Evolutionary conservation across 306 rosid species (phyloP).

Genomic region (Castanea sativa): DNA sequence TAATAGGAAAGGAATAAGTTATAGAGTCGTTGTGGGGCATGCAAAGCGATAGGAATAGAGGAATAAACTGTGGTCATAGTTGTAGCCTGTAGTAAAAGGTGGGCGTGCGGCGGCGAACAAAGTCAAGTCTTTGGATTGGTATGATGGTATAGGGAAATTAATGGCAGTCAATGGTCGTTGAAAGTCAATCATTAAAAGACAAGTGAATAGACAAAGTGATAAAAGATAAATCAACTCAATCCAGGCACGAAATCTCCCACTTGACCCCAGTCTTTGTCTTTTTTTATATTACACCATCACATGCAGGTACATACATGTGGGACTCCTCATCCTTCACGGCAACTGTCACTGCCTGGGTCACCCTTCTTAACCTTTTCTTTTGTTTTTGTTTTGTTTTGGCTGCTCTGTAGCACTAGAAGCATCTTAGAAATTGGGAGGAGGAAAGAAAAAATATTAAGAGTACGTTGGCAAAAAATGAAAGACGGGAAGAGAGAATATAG

Average conservation of each 20-base stretch:
- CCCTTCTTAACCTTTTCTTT: neutral
- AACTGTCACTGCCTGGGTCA: neutral
- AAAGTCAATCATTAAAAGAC: conserved; percentile 6
- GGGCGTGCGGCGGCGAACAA: neutral
- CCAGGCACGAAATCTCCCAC: conserved; percentile 2
- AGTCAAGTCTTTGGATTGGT: conserved; percentile 3
- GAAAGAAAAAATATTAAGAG: neutral
- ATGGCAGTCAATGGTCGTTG: neutral
- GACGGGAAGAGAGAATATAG: too few species aligned
- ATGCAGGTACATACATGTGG: neutral
- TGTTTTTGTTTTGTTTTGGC: neutral
- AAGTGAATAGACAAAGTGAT: neutral
- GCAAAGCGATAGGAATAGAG: too few species aligned
- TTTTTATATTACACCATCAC: neutral
- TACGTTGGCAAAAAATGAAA: neutral
- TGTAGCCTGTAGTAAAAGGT: neutral
- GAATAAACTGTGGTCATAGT: too few species aligned
- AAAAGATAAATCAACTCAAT: neutral
- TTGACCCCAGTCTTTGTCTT: neutral
- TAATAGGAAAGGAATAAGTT: too few species aligned
- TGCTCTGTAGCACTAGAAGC: neutral
- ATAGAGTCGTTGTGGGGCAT: too few species aligned
- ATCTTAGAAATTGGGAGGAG: neutral
- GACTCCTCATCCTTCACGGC: too few species aligned
- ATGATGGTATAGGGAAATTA: too few species aligned